Conservation (phyloP, 257 asterid genomes). For the Solanum dulcamara region DNA sequence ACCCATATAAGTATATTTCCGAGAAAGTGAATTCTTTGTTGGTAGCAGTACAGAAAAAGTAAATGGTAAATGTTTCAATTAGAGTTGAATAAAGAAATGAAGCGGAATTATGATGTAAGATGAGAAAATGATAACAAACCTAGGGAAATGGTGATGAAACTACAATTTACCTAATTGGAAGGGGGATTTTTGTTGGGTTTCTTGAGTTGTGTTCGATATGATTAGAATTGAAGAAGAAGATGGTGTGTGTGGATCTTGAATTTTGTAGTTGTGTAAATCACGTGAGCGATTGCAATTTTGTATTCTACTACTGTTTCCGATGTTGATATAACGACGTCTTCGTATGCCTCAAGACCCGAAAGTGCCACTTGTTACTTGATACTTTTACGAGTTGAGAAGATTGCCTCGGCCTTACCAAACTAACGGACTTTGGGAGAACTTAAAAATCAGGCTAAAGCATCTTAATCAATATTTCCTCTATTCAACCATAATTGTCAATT, state of each 20-base stretch:
- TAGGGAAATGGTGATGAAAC: neutral
- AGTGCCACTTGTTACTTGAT: neutral
- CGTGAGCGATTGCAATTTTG: constrained; percentile 20
- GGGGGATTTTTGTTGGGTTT: neutral
- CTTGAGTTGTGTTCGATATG: neutral
- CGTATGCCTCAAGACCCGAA: too few species aligned
- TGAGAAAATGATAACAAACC: neutral
- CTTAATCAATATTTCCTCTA: too few species aligned
- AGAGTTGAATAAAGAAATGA: too few species aligned
- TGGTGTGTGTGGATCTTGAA: constrained; percentile 24
- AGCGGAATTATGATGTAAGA: neutral
- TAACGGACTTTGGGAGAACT: too few species aligned
- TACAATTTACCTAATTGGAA: neutral
- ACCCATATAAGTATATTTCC: neutral
- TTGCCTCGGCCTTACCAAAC: neutral
- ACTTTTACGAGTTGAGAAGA: neutral
- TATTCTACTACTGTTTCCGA: neutral
- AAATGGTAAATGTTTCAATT: neutral
- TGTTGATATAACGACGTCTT: neutral
- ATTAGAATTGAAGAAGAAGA: neutral
- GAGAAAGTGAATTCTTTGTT: neutral
- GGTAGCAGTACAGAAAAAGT: neutral
- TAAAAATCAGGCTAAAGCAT: too few species aligned
- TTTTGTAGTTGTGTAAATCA: constrained; percentile 19
- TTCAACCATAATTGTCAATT: too few species aligned